Conservation (phyloP, 164 flowering plant species). For the Akebia trifoliata region DNA sequence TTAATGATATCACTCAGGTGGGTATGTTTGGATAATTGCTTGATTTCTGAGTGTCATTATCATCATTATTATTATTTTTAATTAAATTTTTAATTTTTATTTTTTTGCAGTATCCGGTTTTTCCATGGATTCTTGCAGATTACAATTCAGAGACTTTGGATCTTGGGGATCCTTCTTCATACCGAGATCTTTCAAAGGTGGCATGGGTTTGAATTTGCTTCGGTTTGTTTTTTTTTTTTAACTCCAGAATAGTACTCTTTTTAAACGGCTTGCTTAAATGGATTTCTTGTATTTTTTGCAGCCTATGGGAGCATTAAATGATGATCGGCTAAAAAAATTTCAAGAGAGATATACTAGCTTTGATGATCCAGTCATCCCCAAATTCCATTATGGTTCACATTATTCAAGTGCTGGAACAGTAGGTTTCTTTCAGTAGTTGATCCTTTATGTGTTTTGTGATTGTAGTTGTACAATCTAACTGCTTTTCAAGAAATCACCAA, state of each 20-base stretch:
- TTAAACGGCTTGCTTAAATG: background rate
- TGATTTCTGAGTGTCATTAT: too few relatives aligned
- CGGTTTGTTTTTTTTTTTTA: background rate
- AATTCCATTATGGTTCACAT: constrained; percentile 99
- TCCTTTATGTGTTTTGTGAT: background rate
- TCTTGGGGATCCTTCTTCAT: constrained; percentile 72
- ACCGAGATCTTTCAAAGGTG: constrained; percentile 93
- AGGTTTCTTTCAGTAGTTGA: constrained; percentile 22
- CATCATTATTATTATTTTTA: background rate
- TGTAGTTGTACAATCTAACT: background rate
- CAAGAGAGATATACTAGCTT: constrained; percentile 91
- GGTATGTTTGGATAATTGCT: constrained; percentile 7
- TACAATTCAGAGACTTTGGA: constrained; percentile 71
- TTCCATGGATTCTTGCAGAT: constrained; percentile 97
- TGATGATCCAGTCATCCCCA: constrained; percentile 94
- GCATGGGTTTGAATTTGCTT: constrained; percentile 4
- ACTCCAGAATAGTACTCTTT: constrained; percentile 2
- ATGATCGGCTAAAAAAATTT: constrained; percentile 72
- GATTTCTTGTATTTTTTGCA: constrained; percentile 30
- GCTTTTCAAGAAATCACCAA: background rate
- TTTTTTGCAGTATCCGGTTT: constrained; percentile 87
- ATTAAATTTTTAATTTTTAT: too few relatives aligned
- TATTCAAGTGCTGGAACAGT: constrained; percentile 99
- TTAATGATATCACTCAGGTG: constrained; percentile 98
- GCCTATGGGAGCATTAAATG: constrained; percentile 96